Percentiles rank a stretch among this genome's conserved stretches.
Conservation (phyloP, 2,329 filamentous ascomycete genomes). For the Talaromyces islandicus region DNA sequence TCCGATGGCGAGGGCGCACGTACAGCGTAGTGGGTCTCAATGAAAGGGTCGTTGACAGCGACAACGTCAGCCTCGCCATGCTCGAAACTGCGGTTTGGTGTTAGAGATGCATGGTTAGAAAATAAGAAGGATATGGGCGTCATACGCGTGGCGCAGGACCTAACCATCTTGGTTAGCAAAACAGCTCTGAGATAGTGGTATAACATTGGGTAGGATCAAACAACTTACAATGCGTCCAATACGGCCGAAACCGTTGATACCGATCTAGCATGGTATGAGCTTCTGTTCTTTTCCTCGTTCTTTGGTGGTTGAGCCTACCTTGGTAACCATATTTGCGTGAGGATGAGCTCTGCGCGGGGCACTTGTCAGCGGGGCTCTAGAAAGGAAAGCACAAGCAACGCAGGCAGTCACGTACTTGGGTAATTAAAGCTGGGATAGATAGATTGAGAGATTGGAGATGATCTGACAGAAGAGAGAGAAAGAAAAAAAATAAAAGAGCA, state of each 20-base stretch:
- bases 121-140: constrained; percentile 17
- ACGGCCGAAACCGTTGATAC: constrained; percentile 99
- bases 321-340: constrained; percentile 30
- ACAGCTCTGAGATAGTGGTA: constrained; percentile 18
- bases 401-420: neutral
- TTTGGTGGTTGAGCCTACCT: constrained; percentile 20
- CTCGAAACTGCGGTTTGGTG: constrained; percentile 55
- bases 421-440: neutral
- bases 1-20: constrained; percentile 38
- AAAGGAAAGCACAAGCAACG: neutral
- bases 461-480: constrained; percentile 1
- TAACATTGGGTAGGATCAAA: neutral
- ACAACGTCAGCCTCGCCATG: constrained; percentile 85
- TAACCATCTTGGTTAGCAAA: constrained; percentile 16
- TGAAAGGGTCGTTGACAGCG: constrained; percentile 99
- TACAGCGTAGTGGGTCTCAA: constrained; percentile 95
- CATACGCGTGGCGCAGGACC: constrained; percentile 93
- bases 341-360: constrained; percentile 19
- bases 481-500: neutral
- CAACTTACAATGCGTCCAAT: constrained; percentile 80
- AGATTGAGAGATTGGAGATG: neutral
- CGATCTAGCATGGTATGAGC: constrained; percentile 64
- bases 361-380: constrained; percentile 20
- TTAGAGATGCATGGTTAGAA: neutral
- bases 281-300: constrained; percentile 9